Evolutionary conservation across 164 flowering plant species (phyloP).

Genomic region (Taxillus chinensis): DNA sequence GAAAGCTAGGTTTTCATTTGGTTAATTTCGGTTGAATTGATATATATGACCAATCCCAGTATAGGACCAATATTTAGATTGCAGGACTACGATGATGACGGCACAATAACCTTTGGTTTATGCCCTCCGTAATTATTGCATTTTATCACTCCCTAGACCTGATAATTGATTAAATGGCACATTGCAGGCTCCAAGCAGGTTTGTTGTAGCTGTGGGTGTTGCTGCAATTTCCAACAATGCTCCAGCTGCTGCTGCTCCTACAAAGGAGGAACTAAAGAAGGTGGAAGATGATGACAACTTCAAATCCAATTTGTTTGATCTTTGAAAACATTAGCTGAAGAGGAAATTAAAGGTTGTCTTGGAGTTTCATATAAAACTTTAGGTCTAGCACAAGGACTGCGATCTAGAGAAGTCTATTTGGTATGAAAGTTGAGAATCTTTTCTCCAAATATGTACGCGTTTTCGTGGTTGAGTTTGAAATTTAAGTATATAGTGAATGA

Average conservation of each 20-base stretch:
- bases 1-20: neutral
- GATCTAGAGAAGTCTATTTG: no score
- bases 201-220: conserved; percentile 39
- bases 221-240: conserved; percentile 15
- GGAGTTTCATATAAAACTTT: no score
- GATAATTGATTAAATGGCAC: neutral
- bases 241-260: conserved; percentile 20
- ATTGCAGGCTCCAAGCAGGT: conserved; percentile 63
- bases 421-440: no score
- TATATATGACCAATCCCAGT: conserved; percentile 4
- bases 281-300: conserved; percentile 34
- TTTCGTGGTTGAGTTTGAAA: no score
- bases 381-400: no score
- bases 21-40: conserved; percentile 2
- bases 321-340: no score
- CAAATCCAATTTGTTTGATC: conserved; percentile 23
- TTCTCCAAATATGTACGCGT: no score
- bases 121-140: conserved; percentile 17
- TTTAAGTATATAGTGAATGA: no score
- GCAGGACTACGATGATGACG: conserved; percentile 35
- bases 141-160: neutral
- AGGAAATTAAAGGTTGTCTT: no score
- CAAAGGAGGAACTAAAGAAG: conserved; percentile 31
- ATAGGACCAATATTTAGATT: conserved; percentile 58
- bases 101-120: conserved; percentile 60